phyloP scores from a whole-genome alignment of 176 grass and related monocot species.

The Oryza rufipogon region DNA sequence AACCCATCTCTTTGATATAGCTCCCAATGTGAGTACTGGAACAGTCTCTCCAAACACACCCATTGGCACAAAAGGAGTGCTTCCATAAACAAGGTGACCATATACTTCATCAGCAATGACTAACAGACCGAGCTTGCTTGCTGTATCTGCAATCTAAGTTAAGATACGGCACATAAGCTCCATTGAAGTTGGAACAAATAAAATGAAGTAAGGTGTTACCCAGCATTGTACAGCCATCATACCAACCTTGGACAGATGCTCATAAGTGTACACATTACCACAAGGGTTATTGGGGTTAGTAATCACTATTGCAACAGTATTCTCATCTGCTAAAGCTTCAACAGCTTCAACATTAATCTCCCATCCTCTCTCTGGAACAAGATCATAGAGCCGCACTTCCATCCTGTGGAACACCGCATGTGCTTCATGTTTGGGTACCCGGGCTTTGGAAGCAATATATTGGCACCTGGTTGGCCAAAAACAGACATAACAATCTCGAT shows the following conservation, averaged over 20 bases:
- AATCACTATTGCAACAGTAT: slow-evolving; percentile 69
- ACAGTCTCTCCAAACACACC: slow-evolving; percentile 59
- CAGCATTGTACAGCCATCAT: not conserved
- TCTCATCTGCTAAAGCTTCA: slow-evolving; percentile 62
- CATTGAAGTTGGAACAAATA: not conserved
- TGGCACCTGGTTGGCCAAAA: slow-evolving; percentile 52
- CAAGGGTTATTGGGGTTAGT: slow-evolving; percentile 77
- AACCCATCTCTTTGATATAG: slow-evolving; percentile 80
- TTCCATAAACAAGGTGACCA: slow-evolving; percentile 60
- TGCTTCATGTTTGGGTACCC: slow-evolving; percentile 58
- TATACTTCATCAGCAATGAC: slow-evolving; percentile 84
- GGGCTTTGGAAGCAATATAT: slow-evolving; percentile 70
- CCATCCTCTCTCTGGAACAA: slow-evolving; percentile 58
- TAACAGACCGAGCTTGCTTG: slow-evolving; percentile 64
- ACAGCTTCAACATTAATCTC: slow-evolving; percentile 67
- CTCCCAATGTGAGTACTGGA: slow-evolving; percentile 69
- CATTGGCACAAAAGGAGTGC: slow-evolving; percentile 69
- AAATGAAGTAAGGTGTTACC: not conserved
- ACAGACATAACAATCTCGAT: slow-evolving; percentile 60
- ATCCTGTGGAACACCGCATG: slow-evolving; percentile 44
- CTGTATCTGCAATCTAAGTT: slow-evolving; percentile 62
- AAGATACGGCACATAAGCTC: slow-evolving; percentile 9
- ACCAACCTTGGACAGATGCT: slow-evolving; percentile 62
- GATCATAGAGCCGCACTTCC: slow-evolving; percentile 57
- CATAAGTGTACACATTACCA: slow-evolving; percentile 61